Evolutionary conservation across 306 rosid genomes (phyloP), one percentile per base, ranked within the genome.

Genomic region (Vicia villosa): DNA sequence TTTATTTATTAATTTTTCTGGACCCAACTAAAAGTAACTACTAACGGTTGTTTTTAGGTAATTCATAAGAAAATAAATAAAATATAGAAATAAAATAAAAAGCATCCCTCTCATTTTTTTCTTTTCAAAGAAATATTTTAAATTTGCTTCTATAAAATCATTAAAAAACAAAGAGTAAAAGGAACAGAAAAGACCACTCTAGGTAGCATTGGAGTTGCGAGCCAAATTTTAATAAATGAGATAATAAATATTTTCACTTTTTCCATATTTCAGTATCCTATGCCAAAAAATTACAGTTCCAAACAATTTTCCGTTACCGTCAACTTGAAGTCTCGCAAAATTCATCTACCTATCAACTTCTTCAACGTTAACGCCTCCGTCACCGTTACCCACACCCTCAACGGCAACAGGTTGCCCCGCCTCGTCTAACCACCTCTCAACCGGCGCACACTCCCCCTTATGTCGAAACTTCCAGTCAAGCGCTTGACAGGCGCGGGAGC

Each of bases 401-500:
- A 45, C 76, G 26, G 5, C 61, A 1, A 6, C 87, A 1, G 56
- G 85, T 6, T 79, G 91, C 0, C 77, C 96, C 4, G 82, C 95
- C 6, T 85, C 97, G 9, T 85, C 86, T 1, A 60, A 58, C 93
- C 93, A 90, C 68, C 91, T 80, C 68, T 88, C 98, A 2, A 77
- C 89, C 0, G 91, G 89, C 0, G 84, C 70, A 12, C 98, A 93
- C 69, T 88, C 97, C 5, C 69, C 84, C 84, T 93, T 93, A 40
- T 93, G 98, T 13, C 96, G 84, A 17, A 87, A 79, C 80, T 90
- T 93, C 98, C 98, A 93, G 79, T 93, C 97, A 38, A 93, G 90
- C 24, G 98, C 98, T 57, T 93, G 98, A 28, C 97, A 93, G 1
- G 96, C 98, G 64, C 98, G 98, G 52, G 98, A 93, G 34, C 98